Base-by-base conservation (phyloP, 2,329 filamentous ascomycete genomes). In the Zymoseptoria pseudotritici region DNA sequence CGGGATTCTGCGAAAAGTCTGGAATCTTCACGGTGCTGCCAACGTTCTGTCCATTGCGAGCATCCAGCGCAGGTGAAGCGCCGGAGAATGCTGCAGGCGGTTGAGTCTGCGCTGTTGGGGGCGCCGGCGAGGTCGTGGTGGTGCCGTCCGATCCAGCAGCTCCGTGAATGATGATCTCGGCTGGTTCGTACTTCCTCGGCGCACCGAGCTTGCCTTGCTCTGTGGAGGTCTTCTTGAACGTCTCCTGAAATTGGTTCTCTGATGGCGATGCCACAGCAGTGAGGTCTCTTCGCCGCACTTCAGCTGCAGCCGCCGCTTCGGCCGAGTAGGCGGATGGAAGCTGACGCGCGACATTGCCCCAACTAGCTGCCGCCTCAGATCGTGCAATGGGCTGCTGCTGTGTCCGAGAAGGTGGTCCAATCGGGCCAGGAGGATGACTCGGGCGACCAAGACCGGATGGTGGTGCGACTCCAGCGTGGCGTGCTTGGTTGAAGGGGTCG, bases 11-110 rank as follows among this genome's bases (percentile, higher is more conserved):
- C 10, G 70, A 71, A 9, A 63, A 66, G 53, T 71, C 67, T 8
- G 72, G 72, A 26, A 74, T 65, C 53, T 72, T 72, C 13, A 73
- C 71, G 29, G 69, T 68, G 58, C 66, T 72, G 55, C 69, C 67
- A 10, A 55, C 61, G 10, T 58, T 7, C 21, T 55, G 55, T 9
- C 29, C 20, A 31, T 62, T 62, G 58, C 66, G 63, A 11, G 62
- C 58, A 8, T 67, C 66, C 61, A 59, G 55, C 56, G 58, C 55
- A 58, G 66, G 66, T 22, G 69, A 70, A 9, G 66, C 62, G 11
- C 66, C 63, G 10, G 69, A 63, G 11, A 68, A 59, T 50, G 67
- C 65, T 8, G 66, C 70, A 4, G 67, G 61, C 24, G 69, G 72
- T 54, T 73, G 71, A 7, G 71, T 72, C 58, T 73, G 72, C 3